Evolutionary conservation across 2,329 filamentous ascomycete genomes (phyloP).

Genomic region (Dactylellina parvicollis): DNA sequence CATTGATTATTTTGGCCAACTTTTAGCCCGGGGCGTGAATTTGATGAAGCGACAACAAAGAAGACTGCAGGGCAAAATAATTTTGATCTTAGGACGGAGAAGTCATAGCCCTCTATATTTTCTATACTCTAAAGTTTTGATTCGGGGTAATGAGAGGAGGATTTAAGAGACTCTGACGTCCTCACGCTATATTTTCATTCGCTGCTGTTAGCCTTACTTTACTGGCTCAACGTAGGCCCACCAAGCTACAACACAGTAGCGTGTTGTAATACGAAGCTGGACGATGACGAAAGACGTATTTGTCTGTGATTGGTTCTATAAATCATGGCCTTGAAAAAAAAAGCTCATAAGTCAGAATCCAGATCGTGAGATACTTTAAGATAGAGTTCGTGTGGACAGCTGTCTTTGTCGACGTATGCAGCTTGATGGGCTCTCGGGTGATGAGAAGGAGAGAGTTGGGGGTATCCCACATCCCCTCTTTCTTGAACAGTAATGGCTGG

Average conservation of each 20-base stretch:
- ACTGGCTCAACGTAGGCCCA: background rate
- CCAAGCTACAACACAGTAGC: slow-evolving; percentile 13
- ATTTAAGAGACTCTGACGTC: too few species aligned
- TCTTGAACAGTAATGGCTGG: too few species aligned
- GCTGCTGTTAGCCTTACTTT: background rate
- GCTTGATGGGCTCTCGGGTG: background rate
- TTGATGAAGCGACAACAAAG: too few species aligned
- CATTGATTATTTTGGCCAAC: too few species aligned
- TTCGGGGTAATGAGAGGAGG: too few species aligned
- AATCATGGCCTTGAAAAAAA: background rate
- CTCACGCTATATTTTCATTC: too few species aligned
- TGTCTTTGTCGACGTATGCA: background rate
- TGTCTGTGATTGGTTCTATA: slow-evolving; percentile 10
- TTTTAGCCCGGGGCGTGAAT: too few species aligned
- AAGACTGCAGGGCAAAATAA: too few species aligned
- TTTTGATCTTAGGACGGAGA: too few species aligned
- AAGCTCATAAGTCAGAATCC: background rate
- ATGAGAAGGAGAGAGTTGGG: background rate
- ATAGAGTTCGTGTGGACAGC: background rate
- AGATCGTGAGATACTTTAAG: background rate
- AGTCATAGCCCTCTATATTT: too few species aligned
- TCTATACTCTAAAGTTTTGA: too few species aligned
- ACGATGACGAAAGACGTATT: background rate
- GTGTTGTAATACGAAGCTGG: slow-evolving; percentile 10
- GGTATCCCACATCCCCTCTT: background rate